These are phyloP conservation scores for Candida xyloterini DNA, from an alignment of 805 yeast genomes.

Conservation along the genomic window DNA sequence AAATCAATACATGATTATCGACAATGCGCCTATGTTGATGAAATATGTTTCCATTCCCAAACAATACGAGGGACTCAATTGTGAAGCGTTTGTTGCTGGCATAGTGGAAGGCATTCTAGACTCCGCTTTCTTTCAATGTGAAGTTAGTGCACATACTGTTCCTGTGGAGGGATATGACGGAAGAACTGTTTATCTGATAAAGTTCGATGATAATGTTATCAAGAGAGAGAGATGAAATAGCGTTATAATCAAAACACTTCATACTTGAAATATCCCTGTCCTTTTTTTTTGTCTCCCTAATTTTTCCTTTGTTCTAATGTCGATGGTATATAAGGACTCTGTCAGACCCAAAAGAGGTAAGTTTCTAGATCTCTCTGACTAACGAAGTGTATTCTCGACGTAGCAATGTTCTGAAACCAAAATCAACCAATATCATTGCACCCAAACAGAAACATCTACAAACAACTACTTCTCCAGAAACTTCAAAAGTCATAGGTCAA, in stretches of 20 bases:
- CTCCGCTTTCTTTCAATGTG: slow-evolving; percentile 66
- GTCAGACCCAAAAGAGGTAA: slow-evolving; percentile 4
- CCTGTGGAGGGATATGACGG: slow-evolving; percentile 56
- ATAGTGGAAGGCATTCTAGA: slow-evolving; percentile 80
- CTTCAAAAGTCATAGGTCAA: slow-evolving; percentile 17
- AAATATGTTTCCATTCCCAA: slow-evolving; percentile 73
- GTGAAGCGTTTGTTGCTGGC: slow-evolving; percentile 84
- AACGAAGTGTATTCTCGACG: slow-evolving; percentile 1
- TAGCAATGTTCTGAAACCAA: slow-evolving; percentile 10
- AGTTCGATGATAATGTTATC: slow-evolving; percentile 58
- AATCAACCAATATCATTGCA: slow-evolving; percentile 10
- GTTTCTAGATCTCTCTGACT: not conserved
- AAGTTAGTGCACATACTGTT: slow-evolving; percentile 79
- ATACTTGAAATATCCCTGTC: not conserved
- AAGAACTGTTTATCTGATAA: slow-evolving; percentile 73
- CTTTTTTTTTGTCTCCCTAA: slow-evolving; percentile 4
- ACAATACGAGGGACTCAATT: slow-evolving; percentile 73
- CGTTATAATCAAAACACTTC: not conserved
- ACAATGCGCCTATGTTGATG: slow-evolving; percentile 68
- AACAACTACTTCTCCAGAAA: not conserved
- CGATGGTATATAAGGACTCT: slow-evolving; percentile 1
- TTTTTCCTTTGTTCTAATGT: not conserved
- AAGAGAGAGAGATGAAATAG: slow-evolving; percentile 41
- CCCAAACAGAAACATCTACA: slow-evolving; percentile 1
- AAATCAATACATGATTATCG: slow-evolving; percentile 75